Evolutionary conservation across 352 stramenopile species (phyloP).

Genomic region (Phytophthora quininea): DNA sequence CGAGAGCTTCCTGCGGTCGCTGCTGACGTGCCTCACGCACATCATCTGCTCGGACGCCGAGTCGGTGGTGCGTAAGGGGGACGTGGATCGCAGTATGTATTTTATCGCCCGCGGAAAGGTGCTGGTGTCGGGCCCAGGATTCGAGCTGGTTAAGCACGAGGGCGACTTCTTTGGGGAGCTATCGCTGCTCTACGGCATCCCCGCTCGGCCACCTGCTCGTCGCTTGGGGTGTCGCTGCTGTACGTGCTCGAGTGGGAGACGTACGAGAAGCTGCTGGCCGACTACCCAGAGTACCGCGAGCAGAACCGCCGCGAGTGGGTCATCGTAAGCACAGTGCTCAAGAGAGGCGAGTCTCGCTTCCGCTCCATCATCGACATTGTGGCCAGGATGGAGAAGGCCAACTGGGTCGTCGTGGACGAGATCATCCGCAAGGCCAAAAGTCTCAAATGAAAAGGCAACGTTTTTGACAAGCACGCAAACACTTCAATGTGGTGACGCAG

Average conservation of each 20-base stretch:
- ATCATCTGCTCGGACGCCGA: constrained; percentile 71
- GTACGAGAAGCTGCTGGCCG: constrained; percentile 71
- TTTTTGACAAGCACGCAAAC: neutral
- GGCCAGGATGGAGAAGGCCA: constrained; percentile 61
- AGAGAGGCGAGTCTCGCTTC: constrained; percentile 66
- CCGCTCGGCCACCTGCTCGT: constrained; percentile 72
- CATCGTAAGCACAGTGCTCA: constrained; percentile 68
- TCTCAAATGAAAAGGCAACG: constrained; percentile 39
- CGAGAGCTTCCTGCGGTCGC: constrained; percentile 64
- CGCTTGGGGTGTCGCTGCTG: constrained; percentile 69
- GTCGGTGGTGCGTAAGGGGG: constrained; percentile 64
- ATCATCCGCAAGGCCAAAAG: constrained; percentile 79
- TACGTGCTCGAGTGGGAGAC: constrained; percentile 80
- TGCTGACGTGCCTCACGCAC: constrained; percentile 69
- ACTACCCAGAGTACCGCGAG: constrained; percentile 77
- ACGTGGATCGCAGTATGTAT: constrained; percentile 79
- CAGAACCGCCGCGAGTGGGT: constrained; percentile 81
- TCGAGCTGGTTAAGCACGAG: constrained; percentile 77
- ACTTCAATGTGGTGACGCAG: no score
- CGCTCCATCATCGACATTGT: constrained; percentile 73
- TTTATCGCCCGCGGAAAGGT: constrained; percentile 72
- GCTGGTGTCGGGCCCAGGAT: constrained; percentile 62
- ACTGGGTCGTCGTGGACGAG: constrained; percentile 67
- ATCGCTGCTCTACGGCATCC: constrained; percentile 75
- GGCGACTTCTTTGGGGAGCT: constrained; percentile 83